Conservation (phyloP, 208 protist genomes). For the Leishmania turanica region DNA sequence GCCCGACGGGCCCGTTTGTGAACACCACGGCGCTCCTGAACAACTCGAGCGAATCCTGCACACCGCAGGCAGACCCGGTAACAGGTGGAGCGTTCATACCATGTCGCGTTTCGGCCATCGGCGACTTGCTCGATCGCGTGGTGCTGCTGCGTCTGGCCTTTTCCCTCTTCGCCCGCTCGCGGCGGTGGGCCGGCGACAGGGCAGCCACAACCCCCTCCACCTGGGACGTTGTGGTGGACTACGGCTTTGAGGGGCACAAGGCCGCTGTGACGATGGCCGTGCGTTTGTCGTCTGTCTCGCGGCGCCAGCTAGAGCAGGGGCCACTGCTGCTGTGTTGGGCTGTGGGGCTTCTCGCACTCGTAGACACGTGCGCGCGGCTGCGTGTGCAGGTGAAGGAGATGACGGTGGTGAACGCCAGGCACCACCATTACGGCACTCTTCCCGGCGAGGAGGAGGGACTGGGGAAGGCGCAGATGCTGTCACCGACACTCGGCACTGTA, state of each 20-base stretch:
- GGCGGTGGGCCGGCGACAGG: slow-evolving; percentile 16
- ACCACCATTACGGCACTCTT: neutral
- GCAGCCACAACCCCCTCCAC: slow-evolving; percentile 26
- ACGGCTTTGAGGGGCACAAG: slow-evolving; percentile 46
- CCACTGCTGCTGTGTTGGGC: slow-evolving; percentile 26
- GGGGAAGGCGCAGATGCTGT: neutral
- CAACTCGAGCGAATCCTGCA: slow-evolving; percentile 32
- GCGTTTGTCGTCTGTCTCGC: slow-evolving; percentile 15
- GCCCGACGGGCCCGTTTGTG: slow-evolving; percentile 39
- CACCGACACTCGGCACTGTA: neutral
- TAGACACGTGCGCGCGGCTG: slow-evolving; percentile 20
- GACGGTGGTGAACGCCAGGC: neutral
- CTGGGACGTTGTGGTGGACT: slow-evolving; percentile 47
- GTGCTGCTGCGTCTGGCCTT: slow-evolving; percentile 41
- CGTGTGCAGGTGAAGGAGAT: slow-evolving; percentile 6
- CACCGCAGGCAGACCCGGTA: slow-evolving; percentile 24
- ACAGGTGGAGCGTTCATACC: slow-evolving; percentile 43
- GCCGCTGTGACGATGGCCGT: slow-evolving; percentile 45
- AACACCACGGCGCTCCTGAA: slow-evolving; percentile 24
- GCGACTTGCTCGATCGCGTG: slow-evolving; percentile 44
- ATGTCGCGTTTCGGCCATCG: slow-evolving; percentile 35
- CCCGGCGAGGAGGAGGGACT: neutral
- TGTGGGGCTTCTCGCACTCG: slow-evolving; percentile 5
- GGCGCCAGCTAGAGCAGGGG: slow-evolving; percentile 11
- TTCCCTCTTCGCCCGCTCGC: slow-evolving; percentile 34